A percentile compares a stretch with the other conserved stretches of the same genome.
Evolutionary conservation across 495 filamentous ascomycete genomes (phyloP).

Genomic region (Lasiosphaeria ovina): DNA sequence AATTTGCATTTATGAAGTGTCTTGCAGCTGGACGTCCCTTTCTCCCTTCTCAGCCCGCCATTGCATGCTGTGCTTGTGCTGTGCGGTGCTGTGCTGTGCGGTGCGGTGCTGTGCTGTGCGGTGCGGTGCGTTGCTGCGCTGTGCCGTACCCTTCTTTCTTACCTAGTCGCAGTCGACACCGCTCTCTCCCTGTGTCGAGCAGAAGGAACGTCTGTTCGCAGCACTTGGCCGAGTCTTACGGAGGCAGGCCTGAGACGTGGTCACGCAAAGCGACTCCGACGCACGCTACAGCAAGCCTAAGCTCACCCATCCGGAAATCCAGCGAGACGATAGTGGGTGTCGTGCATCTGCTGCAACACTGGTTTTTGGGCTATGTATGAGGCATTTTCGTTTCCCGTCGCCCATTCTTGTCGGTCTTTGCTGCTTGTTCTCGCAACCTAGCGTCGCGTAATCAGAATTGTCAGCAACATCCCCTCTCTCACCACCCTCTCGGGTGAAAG

Average conservation of each 20-base stretch:
- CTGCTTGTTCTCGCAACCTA: not conserved
- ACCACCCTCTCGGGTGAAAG: not conserved
- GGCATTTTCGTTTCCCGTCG: conserved; percentile 3
- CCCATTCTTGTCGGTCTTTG: not conserved
- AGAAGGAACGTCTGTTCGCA: not conserved
- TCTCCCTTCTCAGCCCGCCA: no score
- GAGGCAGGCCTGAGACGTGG: not conserved
- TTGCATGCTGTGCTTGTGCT: no score
- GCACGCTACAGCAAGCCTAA: not conserved
- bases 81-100: no score
- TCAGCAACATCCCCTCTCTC: not conserved
- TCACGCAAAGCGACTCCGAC: not conserved
- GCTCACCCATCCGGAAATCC: not conserved
- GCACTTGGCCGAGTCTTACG: conserved; percentile 1
- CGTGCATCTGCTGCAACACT: conserved; percentile 1
- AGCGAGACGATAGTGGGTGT: conserved; percentile 1
- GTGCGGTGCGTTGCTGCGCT: no score
- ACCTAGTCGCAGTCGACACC: no score
- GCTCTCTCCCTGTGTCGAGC: no score
- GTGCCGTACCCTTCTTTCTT: no score
- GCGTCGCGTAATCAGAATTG: not conserved
- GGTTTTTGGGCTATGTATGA: not conserved
- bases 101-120: no score
- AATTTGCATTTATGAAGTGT: no score
- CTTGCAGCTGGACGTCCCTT: no score